phyloP scores from a whole-genome alignment of 768 basidiomycete genomes.

The Gymnopilus junonius region DNA sequence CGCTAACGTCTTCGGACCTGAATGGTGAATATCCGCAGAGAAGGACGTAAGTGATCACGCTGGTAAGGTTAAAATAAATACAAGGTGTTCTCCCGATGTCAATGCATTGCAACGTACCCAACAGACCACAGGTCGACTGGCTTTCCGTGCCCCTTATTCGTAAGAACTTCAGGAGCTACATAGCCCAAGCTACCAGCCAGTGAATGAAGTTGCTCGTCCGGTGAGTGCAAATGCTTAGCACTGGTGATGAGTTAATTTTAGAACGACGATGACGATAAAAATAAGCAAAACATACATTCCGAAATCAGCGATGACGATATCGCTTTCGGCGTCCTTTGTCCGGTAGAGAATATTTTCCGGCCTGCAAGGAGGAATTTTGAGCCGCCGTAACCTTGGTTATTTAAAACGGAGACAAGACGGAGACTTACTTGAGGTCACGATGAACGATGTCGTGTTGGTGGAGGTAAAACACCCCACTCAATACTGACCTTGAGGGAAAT shows the following conservation, averaged over 20 bases:
- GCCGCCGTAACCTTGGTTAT: not conserved
- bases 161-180: constrained; percentile 88
- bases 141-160: constrained; percentile 84
- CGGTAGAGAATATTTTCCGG: constrained; percentile 97
- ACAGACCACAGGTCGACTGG: constrained; percentile 94
- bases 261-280: not conserved
- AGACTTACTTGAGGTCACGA: constrained; percentile 85
- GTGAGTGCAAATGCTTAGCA: constrained; percentile 79
- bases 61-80: no score
- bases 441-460: constrained; percentile 95
- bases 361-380: constrained; percentile 38
- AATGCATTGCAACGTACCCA: constrained; percentile 68
- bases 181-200: constrained; percentile 88
- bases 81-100: no score
- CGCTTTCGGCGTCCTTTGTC: constrained; percentile 74
- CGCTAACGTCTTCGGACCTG: constrained; percentile 77
- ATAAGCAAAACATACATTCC: constrained; percentile 71
- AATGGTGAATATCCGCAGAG: constrained; percentile 97
- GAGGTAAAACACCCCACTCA: constrained; percentile 87
- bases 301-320: constrained; percentile 95
- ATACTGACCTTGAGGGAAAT: constrained; percentile 60
- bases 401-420: no score
- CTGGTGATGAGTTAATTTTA: constrained; percentile 38
- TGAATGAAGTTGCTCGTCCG: constrained; percentile 71
- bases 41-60: constrained; percentile 93